Evolutionary conservation across 495 filamentous ascomycete genomes (phyloP).

Genomic region (Podospora didyma): DNA sequence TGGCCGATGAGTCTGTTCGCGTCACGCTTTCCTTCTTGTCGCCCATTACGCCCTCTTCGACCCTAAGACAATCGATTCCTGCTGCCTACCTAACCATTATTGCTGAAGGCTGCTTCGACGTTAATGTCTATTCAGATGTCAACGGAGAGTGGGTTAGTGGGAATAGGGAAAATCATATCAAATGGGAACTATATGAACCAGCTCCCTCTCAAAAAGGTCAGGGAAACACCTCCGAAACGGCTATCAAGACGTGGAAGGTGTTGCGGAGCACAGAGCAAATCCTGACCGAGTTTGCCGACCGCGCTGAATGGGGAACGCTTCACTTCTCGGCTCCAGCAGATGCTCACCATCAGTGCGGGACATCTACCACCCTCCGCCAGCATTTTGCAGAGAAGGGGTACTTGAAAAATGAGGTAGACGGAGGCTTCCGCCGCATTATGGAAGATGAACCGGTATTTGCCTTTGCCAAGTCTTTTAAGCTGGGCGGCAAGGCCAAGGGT

Average conservation of each 20-base stretch:
- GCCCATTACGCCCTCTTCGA: constrained; percentile 89
- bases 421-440: constrained; percentile 64
- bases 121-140: constrained; percentile 83
- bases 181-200: constrained; percentile 58
- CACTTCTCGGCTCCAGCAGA: constrained; percentile 69
- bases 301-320: constrained; percentile 84
- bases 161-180: constrained; percentile 60
- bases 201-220: constrained; percentile 12
- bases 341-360: constrained; percentile 63
- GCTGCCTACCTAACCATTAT: constrained; percentile 79
- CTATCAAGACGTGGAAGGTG: constrained; percentile 57
- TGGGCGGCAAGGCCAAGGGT: constrained; percentile 26
- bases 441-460: constrained; percentile 89
- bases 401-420: constrained; percentile 55
- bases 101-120: constrained; percentile 64
- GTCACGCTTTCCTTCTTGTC: constrained; percentile 84
- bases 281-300: constrained; percentile 71
- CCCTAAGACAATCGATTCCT: constrained; percentile 83
- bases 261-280: constrained; percentile 60
- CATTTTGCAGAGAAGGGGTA: constrained; percentile 67
- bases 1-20: constrained; percentile 39
- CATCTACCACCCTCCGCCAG: constrained; percentile 62
- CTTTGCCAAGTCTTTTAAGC: constrained; percentile 75
- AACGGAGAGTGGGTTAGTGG: constrained; percentile 90
- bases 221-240: constrained; percentile 6